These are phyloP conservation scores for Pichia kluyveri DNA, from an alignment of 805 yeast species.

Conservation along the genomic window DNA sequence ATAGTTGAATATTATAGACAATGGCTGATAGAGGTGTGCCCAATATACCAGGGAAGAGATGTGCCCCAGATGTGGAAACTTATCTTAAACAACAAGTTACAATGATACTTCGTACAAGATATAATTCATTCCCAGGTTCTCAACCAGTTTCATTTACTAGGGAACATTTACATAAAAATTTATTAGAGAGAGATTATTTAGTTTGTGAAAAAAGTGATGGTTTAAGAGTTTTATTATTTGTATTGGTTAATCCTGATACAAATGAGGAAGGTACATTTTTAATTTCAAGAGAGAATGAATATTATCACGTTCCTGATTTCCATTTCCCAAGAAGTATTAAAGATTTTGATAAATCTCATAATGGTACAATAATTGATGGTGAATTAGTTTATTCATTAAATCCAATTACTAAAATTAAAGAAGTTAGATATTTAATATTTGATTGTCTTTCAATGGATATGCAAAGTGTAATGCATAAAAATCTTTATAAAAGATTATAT, in stretches of 20 bases:
- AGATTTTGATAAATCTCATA: conserved; percentile 54
- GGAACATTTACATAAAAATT: conserved; percentile 53
- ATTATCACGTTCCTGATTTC: conserved; percentile 68
- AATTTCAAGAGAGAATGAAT: conserved; percentile 84
- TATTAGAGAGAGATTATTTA: conserved; percentile 67
- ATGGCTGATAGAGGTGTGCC: conserved; percentile 51
- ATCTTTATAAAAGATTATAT: conserved; percentile 75
- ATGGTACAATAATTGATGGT: conserved; percentile 89
- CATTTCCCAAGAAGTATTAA: conserved; percentile 61
- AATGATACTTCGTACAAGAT: conserved; percentile 45
- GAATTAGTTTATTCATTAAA: conserved; percentile 73
- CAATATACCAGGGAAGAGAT: conserved; percentile 73
- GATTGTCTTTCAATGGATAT: conserved; percentile 87
- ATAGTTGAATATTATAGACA: not conserved
- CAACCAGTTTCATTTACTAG: conserved; percentile 91
- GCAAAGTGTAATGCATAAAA: conserved; percentile 55
- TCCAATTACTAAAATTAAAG: conserved; percentile 46
- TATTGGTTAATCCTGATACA: conserved; percentile 49
- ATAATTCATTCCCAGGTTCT: conserved; percentile 72
- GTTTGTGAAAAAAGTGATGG: conserved; percentile 98
- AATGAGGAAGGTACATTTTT: conserved; percentile 84
- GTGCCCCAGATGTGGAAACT: conserved; percentile 62
- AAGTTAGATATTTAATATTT: conserved; percentile 75
- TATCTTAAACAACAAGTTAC: conserved; percentile 65
- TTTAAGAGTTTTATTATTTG: conserved; percentile 67